phyloP scores from a whole-genome alignment of 768 basidiomycete species.

The Mycena vulgaris region DNA sequence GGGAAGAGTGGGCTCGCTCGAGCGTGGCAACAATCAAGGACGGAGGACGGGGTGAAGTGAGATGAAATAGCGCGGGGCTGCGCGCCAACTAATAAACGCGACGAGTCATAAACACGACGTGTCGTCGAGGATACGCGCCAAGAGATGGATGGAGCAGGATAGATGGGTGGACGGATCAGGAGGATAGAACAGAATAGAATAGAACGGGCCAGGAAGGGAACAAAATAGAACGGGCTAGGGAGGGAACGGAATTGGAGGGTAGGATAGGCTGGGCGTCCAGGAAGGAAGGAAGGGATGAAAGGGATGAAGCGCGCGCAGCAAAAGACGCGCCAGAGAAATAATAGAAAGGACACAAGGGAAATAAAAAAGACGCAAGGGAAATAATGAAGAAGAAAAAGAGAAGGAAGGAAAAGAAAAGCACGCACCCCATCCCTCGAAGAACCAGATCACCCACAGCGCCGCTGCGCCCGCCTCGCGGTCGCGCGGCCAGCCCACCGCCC shows the following conservation, averaged over 20 bases:
- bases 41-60: neutral
- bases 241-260: neutral
- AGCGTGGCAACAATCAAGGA: too few relatives aligned
- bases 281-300: neutral
- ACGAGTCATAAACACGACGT: too few relatives aligned
- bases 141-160: too few relatives aligned
- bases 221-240: neutral
- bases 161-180: too few relatives aligned
- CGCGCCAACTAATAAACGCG: too few relatives aligned
- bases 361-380: neutral
- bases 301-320: neutral
- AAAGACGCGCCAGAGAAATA: neutral
- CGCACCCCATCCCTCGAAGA: conserved; percentile 25
- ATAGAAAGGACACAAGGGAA: neutral
- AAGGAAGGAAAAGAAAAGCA: neutral
- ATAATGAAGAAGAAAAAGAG: neutral
- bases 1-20: too few relatives aligned
- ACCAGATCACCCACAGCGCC: conserved; percentile 29
- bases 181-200: too few relatives aligned
- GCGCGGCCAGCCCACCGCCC: too few relatives aligned
- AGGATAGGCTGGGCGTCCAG: too few relatives aligned
- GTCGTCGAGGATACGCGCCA: too few relatives aligned
- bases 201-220: neutral
- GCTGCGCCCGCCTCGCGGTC: too few relatives aligned
- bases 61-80: too few relatives aligned